Evolutionary conservation across 2,329 filamentous ascomycete genomes (phyloP), one percentile per base, ranked within the genome.

Genomic region (Parafenestella ontariensis): DNA sequence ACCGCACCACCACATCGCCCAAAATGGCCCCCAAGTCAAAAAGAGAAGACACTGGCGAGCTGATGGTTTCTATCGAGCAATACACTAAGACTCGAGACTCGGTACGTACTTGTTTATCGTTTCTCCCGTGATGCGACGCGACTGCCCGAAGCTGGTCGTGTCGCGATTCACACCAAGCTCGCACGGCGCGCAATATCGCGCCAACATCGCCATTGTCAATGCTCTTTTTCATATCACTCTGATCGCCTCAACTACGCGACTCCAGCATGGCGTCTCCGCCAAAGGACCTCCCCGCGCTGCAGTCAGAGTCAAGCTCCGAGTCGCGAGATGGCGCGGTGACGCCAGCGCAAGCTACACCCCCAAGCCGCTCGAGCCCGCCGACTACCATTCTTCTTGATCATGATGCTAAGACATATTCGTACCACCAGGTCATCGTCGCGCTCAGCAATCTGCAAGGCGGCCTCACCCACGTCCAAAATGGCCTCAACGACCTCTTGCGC

Each of bases 11-110:
- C 44, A 37, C 56, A 20, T 39, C 52, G 7, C 44, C 46, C 36
- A 24, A 20, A 56, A 73, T 73, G 70, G 65, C 65, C 13, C 61
- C 61, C 43, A 64, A 64, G 47, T 47, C 66, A 9, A 75, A 76
- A 62, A 64, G 67, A 46, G 67, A 73, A 29, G 69, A 71, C 40
- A 70, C 66, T 33, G 70, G 68, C 52, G 71, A 75, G 63, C 62
- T 76, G 9, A 66, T 70, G 66, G 69, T 90, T 61, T 86, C 91
- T 58, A 83, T 89, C 52, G 88, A 91, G 54, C 89, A 91, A 75
- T 94, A 94, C 74, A 84, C 91, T 56, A 84, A 88, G 71, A 91
- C 92, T 44, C 86, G 91, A 69, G 91, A 96, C 74, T 88, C 87
- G 74, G 92, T 96, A 87, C 84, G 90, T 81, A 23, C 44, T 15